Conservation (phyloP, 2,329 filamentous ascomycete genomes). For the Calycina herbarum region DNA sequence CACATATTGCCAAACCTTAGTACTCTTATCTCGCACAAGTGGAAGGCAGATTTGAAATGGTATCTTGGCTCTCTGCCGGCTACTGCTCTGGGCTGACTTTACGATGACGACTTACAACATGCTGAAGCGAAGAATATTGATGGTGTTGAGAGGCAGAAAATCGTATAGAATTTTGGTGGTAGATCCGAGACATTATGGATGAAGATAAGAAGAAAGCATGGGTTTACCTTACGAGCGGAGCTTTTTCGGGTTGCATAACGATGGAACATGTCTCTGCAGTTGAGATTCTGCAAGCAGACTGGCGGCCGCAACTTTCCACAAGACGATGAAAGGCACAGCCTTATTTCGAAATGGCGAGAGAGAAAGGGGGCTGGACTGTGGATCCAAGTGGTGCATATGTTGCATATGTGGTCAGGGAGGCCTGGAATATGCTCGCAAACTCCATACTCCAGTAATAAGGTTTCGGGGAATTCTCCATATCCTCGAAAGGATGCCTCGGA, state of each 20-base stretch:
- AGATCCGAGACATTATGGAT: neutral
- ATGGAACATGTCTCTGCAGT: too few species aligned
- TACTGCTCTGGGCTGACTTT: neutral
- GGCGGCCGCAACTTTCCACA: neutral
- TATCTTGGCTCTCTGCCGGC: neutral
- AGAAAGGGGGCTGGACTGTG: too few species aligned
- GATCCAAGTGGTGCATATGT: too few species aligned
- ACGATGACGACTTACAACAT: constrained; percentile 3
- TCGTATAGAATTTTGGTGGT: neutral
- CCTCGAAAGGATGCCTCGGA: neutral
- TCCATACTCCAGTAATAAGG: too few species aligned
- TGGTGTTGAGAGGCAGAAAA: neutral
- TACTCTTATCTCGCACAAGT: neutral
- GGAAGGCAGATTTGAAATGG: neutral
- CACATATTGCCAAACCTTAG: neutral
- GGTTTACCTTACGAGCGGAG: neutral
- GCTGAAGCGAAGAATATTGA: neutral
- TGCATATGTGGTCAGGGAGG: too few species aligned
- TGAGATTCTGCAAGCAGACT: neutral
- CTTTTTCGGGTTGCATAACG: neutral
- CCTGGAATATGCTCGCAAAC: too few species aligned
- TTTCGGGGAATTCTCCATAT: too few species aligned
- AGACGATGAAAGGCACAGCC: neutral
- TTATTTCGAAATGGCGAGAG: too few species aligned
- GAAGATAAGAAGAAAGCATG: constrained; percentile 6